phyloP scores from a whole-genome alignment of 345 rosid genomes.

The Balakata baccata region DNA sequence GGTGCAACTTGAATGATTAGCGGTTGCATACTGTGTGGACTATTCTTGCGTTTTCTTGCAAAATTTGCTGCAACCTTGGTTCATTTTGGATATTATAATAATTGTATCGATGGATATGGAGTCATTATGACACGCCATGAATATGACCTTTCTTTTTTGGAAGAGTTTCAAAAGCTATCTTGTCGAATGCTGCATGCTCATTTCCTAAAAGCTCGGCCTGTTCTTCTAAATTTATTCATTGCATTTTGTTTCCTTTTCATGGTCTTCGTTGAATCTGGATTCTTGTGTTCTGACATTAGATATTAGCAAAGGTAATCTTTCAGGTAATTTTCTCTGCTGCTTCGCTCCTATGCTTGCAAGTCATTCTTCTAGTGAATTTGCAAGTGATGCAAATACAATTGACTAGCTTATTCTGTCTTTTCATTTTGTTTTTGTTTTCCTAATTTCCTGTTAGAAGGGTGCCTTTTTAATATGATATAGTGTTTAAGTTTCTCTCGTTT shows the following conservation, averaged over 20 bases:
- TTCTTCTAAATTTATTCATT: too few relatives aligned
- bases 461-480: not conserved
- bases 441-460: too few relatives aligned
- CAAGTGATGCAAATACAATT: not conserved
- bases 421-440: too few relatives aligned
- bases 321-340: too few relatives aligned
- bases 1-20: not conserved
- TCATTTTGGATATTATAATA: not conserved
- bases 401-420: not conserved
- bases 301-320: not conserved
- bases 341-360: too few relatives aligned
- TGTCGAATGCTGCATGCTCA: too few relatives aligned
- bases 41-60: not conserved
- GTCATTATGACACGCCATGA: not conserved
- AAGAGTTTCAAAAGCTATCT: too few relatives aligned
- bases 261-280: too few relatives aligned
- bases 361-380: not conserved
- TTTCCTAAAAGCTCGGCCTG: too few relatives aligned
- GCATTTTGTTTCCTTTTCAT: too few relatives aligned
- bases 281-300: not conserved
- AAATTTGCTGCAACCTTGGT: not conserved
- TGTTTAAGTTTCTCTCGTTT: not conserved
- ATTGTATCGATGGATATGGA: not conserved
- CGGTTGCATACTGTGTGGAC: not conserved
- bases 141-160: not conserved